Evolutionary conservation across 371 early-diverging fungal species (phyloP).

Genomic region (Apophysomyces elegans): DNA sequence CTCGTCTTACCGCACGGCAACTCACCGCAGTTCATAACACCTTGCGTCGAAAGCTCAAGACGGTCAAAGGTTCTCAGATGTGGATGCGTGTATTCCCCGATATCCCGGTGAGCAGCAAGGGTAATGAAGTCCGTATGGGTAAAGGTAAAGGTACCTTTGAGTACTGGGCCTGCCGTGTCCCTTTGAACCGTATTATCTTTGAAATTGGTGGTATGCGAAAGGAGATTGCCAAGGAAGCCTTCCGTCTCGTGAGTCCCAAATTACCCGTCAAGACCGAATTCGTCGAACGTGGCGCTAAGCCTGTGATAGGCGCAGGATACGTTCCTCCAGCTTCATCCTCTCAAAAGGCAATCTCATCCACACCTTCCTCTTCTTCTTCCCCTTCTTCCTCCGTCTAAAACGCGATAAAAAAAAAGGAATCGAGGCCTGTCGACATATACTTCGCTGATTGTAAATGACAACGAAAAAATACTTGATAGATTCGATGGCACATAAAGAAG

Average conservation of each 20-base stretch:
- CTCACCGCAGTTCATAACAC: conserved; percentile 80
- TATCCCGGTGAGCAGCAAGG: conserved; percentile 91
- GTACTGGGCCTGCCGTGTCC: conserved; percentile 91
- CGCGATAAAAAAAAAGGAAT: background rate
- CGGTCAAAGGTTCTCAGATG: conserved; percentile 85
- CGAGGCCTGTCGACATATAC: background rate
- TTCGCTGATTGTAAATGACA: conserved; percentile 1
- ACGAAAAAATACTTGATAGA: background rate
- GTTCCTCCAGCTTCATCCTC: conserved; percentile 18
- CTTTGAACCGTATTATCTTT: conserved; percentile 85
- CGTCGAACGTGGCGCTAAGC: conserved; percentile 65
- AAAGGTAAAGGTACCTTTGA: conserved; percentile 97
- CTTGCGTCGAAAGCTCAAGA: conserved; percentile 81
- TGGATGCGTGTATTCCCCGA: conserved; percentile 93
- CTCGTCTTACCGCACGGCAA: conserved; percentile 83
- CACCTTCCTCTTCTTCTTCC: conserved; percentile 16
- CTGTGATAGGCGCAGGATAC: conserved; percentile 54
- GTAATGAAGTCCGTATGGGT: conserved; percentile 95
- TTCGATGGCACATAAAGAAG: background rate
- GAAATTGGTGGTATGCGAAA: conserved; percentile 81
- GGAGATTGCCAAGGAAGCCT: conserved; percentile 82
- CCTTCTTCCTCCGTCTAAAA: conserved; percentile 3
- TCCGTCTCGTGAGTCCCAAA: conserved; percentile 72
- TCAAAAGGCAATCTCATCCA: background rate
- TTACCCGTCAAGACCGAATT: conserved; percentile 80